Evolutionary conservation across 2,329 filamentous ascomycete genomes (phyloP), one percentile per base, ranked within the genome.

Genomic region (Thelonectria blattea): DNA sequence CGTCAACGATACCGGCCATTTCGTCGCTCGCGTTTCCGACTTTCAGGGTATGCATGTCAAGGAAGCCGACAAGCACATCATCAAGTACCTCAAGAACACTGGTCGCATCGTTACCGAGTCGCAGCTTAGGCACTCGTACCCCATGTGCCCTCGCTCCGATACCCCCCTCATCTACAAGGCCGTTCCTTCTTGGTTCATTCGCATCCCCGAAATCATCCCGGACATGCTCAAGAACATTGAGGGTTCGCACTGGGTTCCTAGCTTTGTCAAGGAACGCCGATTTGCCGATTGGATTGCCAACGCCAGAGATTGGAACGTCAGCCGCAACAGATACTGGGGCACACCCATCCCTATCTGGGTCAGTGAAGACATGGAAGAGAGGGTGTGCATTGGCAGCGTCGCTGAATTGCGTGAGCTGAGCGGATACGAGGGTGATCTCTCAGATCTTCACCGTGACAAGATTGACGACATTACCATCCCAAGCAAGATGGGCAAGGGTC

Each of bases 381-480:
- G 91, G 63, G 85, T 98, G 27, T 96, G 93, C 71, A 79, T 97
- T 56, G 92, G 93, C 55, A 96, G 93, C 68, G 84, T 95, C 18
- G 86, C 88, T 56, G 93, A 97, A 77, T 82, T 98, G 65, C 92
- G 90, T 75, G 81, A 92, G 74, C 80, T 97, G 42, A 96, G 91
- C 72, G 93, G 93, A n/a, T 94, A 90, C 71, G 81, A 89, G 70
- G 93, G 91, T 47, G 90, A 94, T 46, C 80, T 98, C 56, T 89
- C 84, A 12, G 93, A 98, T 72, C 84, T 98, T 32, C 94, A 98
- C 76, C 89, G 93, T 53, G 92, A 97, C 76, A 94, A 94, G 76
- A 90, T 98, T 65, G 94, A 98, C 72, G 83, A 92, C 68, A 96
- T 98, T 75, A 97, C 93, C 46, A 97, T 98, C 65, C 93, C 93